Evolutionary conservation across 2,329 filamentous ascomycete species (phyloP), one percentile per base, ranked within the genome.

Genomic region (Epichloe sp.): DNA sequence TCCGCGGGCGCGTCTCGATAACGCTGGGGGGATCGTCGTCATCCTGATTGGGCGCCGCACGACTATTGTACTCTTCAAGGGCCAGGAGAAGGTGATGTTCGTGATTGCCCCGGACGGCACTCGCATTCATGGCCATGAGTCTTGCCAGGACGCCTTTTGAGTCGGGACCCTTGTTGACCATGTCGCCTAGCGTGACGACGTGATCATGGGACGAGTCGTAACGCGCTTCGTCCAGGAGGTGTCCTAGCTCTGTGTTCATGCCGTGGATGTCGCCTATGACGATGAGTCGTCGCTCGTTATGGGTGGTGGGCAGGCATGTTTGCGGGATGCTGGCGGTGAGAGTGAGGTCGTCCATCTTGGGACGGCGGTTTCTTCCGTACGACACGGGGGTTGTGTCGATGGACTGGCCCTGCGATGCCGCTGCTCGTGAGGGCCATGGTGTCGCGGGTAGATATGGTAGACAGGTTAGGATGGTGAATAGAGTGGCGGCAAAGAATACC

Each of bases 181-280:
- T 76, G 66, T 95, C 87, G 46, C 88, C 88, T 1, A 80, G 76
- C 44, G 91, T 74, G 19, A 95, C 73, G 40, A 95, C 69, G 62
- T 91, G 86, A 65, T 95, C 91, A 2, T 31, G 57, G 14, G 53
- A 49, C 2, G 50, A 36, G 53, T 83, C 66, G 66, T 88, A 91
- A 15, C 73, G 63, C 21, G 85, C 70, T 60, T 87, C 82, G 5
- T 76, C 64, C 26, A 97, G 75, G 12, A 97, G 74, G 15, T 73
- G 63, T 63, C 74, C 68, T 63, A 88, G 74, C 54, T 88, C 78
- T 12, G 77, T 65, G 58, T 80, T 80, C 72, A 93, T 93, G 47
- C 93, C 93, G 69, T 97, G 91, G 14, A 97, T 88, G 68, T 98
- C 93, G 50, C 93, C 91, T 36, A 97, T 74, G 54, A 97, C 74